phyloP scores from a whole-genome alignment of 495 filamentous ascomycete genomes.

The Aspergillus nanangensis region DNA sequence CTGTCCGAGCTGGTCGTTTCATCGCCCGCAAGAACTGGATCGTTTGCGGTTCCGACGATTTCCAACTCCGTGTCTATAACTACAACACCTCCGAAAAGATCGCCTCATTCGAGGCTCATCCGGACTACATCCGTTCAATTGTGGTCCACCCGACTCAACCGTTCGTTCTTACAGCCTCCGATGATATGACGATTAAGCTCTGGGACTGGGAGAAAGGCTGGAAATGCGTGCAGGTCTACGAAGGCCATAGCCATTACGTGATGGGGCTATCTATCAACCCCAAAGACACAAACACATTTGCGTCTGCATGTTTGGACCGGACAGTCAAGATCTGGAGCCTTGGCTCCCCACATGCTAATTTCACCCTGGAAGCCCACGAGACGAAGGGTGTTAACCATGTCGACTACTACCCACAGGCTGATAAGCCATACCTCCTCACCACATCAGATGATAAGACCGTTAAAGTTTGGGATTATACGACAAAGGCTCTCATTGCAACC shows the following conservation, averaged over 20 bases:
- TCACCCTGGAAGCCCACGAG: slow-evolving; percentile 94
- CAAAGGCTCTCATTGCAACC: slow-evolving; percentile 93
- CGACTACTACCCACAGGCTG: slow-evolving; percentile 93
- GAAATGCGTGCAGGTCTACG: slow-evolving; percentile 97
- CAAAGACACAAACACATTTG: slow-evolving; percentile 98
- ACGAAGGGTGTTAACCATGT: slow-evolving; percentile 98
- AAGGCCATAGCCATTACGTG: slow-evolving; percentile 97
- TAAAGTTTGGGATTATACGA: slow-evolving; percentile 99
- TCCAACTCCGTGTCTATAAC: slow-evolving; percentile 93
- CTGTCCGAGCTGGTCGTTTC: slow-evolving; percentile 94
- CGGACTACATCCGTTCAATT: slow-evolving; percentile 97
- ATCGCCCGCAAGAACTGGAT: slow-evolving; percentile 99
- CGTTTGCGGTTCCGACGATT: slow-evolving; percentile 96
- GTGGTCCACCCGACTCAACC: slow-evolving; percentile 95
- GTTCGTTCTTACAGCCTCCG: slow-evolving; percentile 91
- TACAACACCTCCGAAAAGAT: slow-evolving; percentile 99
- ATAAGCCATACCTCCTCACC: slow-evolving; percentile 95
- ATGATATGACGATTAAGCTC: slow-evolving; percentile 99
- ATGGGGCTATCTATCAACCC: slow-evolving; percentile 99
- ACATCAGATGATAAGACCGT: slow-evolving; percentile 93
- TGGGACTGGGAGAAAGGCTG: slow-evolving; percentile 99
- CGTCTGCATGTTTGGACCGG: slow-evolving; percentile 91
- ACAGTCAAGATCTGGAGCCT: slow-evolving; percentile 99
- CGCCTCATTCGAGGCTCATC: slow-evolving; percentile 95
- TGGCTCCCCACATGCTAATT: slow-evolving; percentile 84